Base-by-base conservation (phyloP, 805 yeast genomes). In the Tetrapisispora iriomotensis region DNA sequence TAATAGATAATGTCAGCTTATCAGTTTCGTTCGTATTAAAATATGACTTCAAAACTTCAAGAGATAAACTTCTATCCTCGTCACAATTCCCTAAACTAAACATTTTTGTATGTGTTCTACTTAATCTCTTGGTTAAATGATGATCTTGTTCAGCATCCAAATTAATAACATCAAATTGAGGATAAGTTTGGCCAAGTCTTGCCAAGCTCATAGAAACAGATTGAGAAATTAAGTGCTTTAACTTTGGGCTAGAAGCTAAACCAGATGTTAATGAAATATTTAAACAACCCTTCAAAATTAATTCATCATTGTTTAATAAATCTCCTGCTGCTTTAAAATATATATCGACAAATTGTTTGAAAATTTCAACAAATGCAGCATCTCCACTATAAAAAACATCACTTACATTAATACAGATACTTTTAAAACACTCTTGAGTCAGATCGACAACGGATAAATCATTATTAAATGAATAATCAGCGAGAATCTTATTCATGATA, bases 331-430 rank as follows among this genome's bases (percentile, higher is more conserved):
- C 44, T 27, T 53, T 47, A 23, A 62, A 50, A 38, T 60, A 62
- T 9, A 43, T 18, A 12, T 60, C 57, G 6, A 61, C 45, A 34
- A 66, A 71, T 48, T 31, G 36, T 20, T 34, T 24, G n/a, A 39
- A 39, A 32, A 60, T 46, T 22, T 62, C 62, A 8, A 75, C 71
- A 52, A 79, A 82, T 20, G 58, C 67, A 33, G 71, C 64, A 59
- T 82, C 85, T 29, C 87, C 87, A 23, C 74, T 66, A 49, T 80
- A 75, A 40, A 82, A 63, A 8, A 75, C 77, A 13, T 73, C 75
- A 45, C 79, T 82, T 39, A 82, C 70, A 33, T 72, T 64, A 12
- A 54, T 46, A 48, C 76, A 72, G 39, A 75, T 71, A n/a, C 59
- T 60, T 21, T 58, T 45, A 48, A 70, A 78, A 0, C 77, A 72